Evolutionary conservation across 495 filamentous ascomycete genomes (phyloP).

Genomic region (Annulohypoxylon stygium): DNA sequence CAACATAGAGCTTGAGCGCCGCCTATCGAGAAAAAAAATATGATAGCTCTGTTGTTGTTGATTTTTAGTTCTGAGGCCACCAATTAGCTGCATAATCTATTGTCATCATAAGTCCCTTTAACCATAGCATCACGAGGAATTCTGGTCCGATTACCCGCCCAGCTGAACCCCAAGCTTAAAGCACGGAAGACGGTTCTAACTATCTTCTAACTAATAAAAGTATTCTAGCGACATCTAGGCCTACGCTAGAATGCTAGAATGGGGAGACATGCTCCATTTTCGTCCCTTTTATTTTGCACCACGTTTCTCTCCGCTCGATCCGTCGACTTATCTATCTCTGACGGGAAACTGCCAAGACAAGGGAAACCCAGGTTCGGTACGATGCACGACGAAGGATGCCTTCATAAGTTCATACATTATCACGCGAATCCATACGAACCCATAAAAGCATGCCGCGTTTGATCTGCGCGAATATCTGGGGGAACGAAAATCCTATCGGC

Average conservation of each 20-base stretch:
- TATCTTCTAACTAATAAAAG: neutral
- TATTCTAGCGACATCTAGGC: slow-evolving; percentile 7
- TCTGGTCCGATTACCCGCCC: slow-evolving; percentile 29
- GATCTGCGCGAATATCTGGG: slow-evolving; percentile 42
- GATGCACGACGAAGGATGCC: slow-evolving; percentile 18
- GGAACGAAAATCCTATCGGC: slow-evolving; percentile 43
- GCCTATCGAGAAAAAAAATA: slow-evolving; percentile 2
- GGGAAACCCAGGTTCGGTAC: slow-evolving; percentile 10
- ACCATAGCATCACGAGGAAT: slow-evolving; percentile 8
- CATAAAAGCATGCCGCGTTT: slow-evolving; percentile 39
- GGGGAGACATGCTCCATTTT: slow-evolving; percentile 37
- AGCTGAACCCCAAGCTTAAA: slow-evolving; percentile 19
- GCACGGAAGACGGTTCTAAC: slow-evolving; percentile 27
- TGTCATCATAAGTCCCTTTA: slow-evolving; percentile 13
- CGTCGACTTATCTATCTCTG: slow-evolving; percentile 30
- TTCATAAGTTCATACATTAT: slow-evolving; percentile 22
- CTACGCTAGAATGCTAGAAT: slow-evolving; percentile 2
- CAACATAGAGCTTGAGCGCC: neutral
- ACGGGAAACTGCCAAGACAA: slow-evolving; percentile 24
- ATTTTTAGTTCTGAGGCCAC: slow-evolving; percentile 4
- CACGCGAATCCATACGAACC: slow-evolving; percentile 28
- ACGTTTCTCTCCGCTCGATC: slow-evolving; percentile 36
- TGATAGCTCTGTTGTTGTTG: neutral
- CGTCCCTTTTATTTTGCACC: slow-evolving; percentile 47
- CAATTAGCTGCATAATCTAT: neutral